Percentiles rank a stretch among this genome's conserved stretches.
Evolutionary conservation across 345 rosid species (phyloP).

Genomic region (Populus ilicifolia): DNA sequence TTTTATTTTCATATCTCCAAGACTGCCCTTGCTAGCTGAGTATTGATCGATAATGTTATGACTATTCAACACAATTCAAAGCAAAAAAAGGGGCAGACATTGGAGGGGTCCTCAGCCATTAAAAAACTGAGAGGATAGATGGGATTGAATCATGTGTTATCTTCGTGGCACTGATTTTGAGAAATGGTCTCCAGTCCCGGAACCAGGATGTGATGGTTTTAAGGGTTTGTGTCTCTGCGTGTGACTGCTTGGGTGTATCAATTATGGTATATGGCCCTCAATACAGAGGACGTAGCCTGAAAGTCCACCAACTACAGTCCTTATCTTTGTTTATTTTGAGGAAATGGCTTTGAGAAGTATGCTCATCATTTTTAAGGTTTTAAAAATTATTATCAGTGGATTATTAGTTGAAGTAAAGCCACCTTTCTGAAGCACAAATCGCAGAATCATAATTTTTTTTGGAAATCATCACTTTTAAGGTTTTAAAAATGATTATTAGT

Average conservation of each 20-base stretch:
- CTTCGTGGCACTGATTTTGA: neutral
- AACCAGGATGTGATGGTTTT: neutral
- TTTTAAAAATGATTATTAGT: constrained; percentile 19
- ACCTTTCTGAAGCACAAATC: no score
- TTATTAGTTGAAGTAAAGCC: neutral
- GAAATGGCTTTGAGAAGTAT: neutral
- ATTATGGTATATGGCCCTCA: neutral
- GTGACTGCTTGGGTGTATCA: neutral
- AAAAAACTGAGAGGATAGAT: neutral
- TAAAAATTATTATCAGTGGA: constrained; percentile 22
- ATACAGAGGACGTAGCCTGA: neutral
- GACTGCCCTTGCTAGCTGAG: neutral
- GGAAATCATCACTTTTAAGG: constrained; percentile 4
- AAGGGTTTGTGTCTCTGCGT: neutral
- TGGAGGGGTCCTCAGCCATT: neutral
- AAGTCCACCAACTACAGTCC: neutral
- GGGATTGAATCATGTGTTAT: neutral
- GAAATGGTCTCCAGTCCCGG: neutral
- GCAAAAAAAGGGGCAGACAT: neutral
- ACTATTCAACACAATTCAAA: neutral
- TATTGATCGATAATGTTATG: neutral
- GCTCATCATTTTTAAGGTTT: neutral
- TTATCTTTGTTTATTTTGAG: neutral
- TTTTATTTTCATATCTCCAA: neutral
- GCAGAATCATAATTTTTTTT: neutral